Evolutionary conservation across 1,139 yeast genomes (phyloP).

Genomic region (Saccharomyces hybrid): DNA sequence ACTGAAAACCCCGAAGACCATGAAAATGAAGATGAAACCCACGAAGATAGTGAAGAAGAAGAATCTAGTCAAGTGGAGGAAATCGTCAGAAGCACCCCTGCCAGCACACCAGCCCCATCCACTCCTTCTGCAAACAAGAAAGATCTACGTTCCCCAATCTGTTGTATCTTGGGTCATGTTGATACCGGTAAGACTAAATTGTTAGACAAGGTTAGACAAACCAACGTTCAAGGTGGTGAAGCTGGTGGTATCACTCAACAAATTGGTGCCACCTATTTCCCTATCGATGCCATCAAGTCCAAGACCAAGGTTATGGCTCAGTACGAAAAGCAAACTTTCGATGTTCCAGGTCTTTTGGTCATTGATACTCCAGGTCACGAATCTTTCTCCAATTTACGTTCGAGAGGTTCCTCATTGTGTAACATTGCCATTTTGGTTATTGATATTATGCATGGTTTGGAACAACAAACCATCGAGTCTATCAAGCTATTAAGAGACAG

Average conservation of each 20-base stretch:
- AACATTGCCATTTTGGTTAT: conserved; percentile 97
- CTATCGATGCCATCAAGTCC: conserved; percentile 83
- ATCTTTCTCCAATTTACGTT: conserved; percentile 93
- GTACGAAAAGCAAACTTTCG: conserved; percentile 77
- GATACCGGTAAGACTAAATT: conserved; percentile 98
- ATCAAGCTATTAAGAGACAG: conserved; percentile 87
- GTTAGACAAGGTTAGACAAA: conserved; percentile 94
- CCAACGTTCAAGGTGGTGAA: conserved; percentile 99
- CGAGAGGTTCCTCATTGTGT: conserved; percentile 98
- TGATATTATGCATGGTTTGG: conserved; percentile 98
- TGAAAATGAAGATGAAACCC: conserved; percentile 6
- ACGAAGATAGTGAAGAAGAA: conserved; percentile 2
- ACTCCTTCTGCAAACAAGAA: conserved; percentile 22
- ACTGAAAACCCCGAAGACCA: conserved; percentile 6
- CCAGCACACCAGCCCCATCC: conserved; percentile 21
- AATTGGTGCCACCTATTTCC: conserved; percentile 99
- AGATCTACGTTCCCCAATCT: conserved; percentile 93
- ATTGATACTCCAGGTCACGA: conserved; percentile 99
- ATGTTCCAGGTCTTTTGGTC: conserved; percentile 93
- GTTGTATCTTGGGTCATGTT: conserved; percentile 98
- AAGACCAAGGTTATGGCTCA: conserved; percentile 89
- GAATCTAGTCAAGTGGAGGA: conserved; percentile 8
- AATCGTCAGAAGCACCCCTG: conserved; percentile 21
- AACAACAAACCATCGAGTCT: conserved; percentile 94
- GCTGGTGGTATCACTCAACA: conserved; percentile 99